Evolutionary conservation across 441 rosid genomes (phyloP).

Genomic region (Aleurites moluccanus): DNA sequence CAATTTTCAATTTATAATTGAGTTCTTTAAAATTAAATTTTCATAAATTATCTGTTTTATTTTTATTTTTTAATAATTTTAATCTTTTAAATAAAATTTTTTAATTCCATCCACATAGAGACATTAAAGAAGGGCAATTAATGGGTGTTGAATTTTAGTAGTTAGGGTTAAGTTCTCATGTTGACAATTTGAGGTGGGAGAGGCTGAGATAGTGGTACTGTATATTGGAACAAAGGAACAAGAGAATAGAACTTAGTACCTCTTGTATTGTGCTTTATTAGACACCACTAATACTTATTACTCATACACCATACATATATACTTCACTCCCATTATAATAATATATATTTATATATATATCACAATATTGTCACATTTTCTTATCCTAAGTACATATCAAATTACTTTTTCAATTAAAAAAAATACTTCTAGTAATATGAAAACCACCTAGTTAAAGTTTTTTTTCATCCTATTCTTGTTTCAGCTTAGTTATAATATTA

Average conservation of each 20-base stretch:
- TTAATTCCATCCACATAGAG: not conserved
- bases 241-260: constrained; percentile 27
- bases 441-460: constrained; percentile 12
- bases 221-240: not conserved
- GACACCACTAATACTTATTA: not conserved
- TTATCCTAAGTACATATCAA: constrained; percentile 1
- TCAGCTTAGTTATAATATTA: not conserved
- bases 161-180: not conserved
- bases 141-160: not conserved
- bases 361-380: too few species aligned
- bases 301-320: not conserved
- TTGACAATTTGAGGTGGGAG: constrained; percentile 28
- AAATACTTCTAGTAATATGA: not conserved
- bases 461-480: constrained; percentile 18
- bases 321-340: too few species aligned
- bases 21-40: too few species aligned
- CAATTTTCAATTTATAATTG: too few species aligned
- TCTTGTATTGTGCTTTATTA: constrained; percentile 3
- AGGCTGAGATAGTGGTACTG: not conserved
- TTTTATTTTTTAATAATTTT: too few species aligned
- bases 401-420: constrained; percentile 1
- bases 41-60: too few species aligned
- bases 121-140: too few species aligned
- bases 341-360: too few species aligned
- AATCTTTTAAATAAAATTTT: too few species aligned